These are phyloP conservation scores for Colletotrichum simmondsii DNA, from an alignment of 2,329 filamentous ascomycete species.

Conservation along the genomic window DNA sequence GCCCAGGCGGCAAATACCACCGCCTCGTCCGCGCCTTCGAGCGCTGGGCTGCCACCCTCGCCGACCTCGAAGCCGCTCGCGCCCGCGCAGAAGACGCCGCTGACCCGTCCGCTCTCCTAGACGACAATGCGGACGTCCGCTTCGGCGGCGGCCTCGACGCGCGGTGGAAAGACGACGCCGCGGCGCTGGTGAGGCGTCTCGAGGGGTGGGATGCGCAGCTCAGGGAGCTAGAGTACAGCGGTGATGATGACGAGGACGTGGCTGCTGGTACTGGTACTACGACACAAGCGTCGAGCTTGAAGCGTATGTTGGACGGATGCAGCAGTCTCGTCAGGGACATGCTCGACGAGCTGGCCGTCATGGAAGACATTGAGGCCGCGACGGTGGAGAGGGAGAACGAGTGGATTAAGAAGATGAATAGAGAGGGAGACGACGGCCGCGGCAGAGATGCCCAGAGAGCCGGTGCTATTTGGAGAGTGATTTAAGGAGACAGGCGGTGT, in stretches of 20 bases:
- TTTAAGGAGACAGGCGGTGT: neutral
- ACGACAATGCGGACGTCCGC: constrained; percentile 48
- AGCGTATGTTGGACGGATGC: constrained; percentile 59
- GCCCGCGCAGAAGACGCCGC: constrained; percentile 46
- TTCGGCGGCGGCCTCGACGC: constrained; percentile 67
- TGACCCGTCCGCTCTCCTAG: constrained; percentile 40
- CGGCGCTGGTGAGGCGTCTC: constrained; percentile 62
- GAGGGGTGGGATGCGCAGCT: constrained; percentile 64
- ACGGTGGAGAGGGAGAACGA: constrained; percentile 65
- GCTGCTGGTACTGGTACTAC: constrained; percentile 22
- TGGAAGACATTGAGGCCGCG: constrained; percentile 71
- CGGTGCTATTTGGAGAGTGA: constrained; percentile 60
- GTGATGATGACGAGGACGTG: constrained; percentile 38
- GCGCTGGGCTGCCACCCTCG: constrained; percentile 63
- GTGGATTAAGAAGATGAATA: constrained; percentile 68
- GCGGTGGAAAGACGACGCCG: constrained; percentile 69
- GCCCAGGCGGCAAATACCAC: constrained; percentile 65
- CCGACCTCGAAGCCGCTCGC: constrained; percentile 58
- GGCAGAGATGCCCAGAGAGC: constrained; percentile 46
- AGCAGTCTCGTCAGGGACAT: constrained; percentile 65
- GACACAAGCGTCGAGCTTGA: constrained; percentile 50
- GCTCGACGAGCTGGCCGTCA: constrained; percentile 70
- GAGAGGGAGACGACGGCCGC: constrained; percentile 49
- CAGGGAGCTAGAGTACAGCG: constrained; percentile 49
- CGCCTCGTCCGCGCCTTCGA: constrained; percentile 68